Evolutionary conservation across 305 asterid genomes (phyloP).

Genomic region (Rubia tinctorum): DNA sequence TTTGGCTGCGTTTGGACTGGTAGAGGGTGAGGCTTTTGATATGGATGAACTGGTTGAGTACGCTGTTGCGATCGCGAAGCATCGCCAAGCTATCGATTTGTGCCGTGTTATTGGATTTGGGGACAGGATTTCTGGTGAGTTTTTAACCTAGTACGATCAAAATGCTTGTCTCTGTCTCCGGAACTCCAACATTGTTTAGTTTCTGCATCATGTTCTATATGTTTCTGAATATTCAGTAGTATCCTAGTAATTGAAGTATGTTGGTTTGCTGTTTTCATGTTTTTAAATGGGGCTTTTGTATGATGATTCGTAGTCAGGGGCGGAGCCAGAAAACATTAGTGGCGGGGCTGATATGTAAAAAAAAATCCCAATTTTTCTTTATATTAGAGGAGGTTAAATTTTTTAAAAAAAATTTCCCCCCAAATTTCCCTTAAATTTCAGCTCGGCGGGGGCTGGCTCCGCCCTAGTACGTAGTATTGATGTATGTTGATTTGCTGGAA

Average conservation of each 20-base stretch:
- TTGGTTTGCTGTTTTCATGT: background rate
- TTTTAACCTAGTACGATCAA: constrained; percentile 4
- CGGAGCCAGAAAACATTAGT: too few relatives aligned
- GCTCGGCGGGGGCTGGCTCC: too few relatives aligned
- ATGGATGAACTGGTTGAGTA: constrained; percentile 42
- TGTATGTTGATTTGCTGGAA: background rate
- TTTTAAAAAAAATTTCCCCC: too few relatives aligned
- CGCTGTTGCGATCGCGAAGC: constrained; percentile 41
- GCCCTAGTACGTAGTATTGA: too few relatives aligned
- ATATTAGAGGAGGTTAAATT: too few relatives aligned
- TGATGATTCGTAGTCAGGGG: too few relatives aligned
- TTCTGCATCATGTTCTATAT: background rate
- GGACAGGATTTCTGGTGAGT: constrained; percentile 47
- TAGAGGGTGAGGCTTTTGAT: constrained; percentile 28
- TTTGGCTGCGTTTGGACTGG: constrained; percentile 48
- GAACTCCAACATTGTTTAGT: background rate
- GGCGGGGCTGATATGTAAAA: too few relatives aligned
- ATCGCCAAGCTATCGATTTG: constrained; percentile 47
- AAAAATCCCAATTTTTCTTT: too few relatives aligned
- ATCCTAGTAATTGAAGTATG: background rate
- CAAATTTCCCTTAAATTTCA: too few relatives aligned
- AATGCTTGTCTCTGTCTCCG: background rate
- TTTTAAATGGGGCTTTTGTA: too few relatives aligned
- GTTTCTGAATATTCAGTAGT: background rate
- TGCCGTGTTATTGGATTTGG: constrained; percentile 43